Evolutionary conservation across 768 basidiomycete genomes (phyloP).

Genomic region (Saitozyma podzolica): DNA sequence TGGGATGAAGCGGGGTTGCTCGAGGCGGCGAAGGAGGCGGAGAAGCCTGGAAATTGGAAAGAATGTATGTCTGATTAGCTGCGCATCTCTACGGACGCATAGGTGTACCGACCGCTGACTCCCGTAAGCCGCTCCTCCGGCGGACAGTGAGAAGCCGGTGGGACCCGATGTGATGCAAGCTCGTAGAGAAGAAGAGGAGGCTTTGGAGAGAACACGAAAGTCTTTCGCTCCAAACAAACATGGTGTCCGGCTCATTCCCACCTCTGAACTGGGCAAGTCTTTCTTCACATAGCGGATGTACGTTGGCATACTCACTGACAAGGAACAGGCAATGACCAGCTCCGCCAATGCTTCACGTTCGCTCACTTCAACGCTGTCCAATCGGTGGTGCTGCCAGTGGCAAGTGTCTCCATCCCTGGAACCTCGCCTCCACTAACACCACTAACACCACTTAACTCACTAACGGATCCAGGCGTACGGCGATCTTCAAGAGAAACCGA

Average conservation of each 20-base stretch:
- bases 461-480: not conserved
- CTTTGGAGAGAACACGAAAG: not conserved
- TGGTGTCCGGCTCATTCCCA: conserved; percentile 42
- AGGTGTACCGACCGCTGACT: too few species aligned
- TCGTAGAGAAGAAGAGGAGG: conserved; percentile 7
- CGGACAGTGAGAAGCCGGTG: conserved; percentile 17
- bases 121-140: too few species aligned
- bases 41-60: too few species aligned
- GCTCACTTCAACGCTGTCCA: conserved; percentile 81
- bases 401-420: conserved; percentile 52
- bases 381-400: conserved; percentile 74
- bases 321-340: conserved; percentile 58
- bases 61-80: too few species aligned
- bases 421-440: not conserved
- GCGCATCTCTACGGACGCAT: too few species aligned
- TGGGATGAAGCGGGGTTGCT: too few species aligned
- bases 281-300: not conserved
- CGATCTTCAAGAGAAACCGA: too few species aligned
- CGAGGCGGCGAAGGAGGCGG: too few species aligned
- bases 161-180: conserved; percentile 17
- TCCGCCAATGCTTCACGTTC: conserved; percentile 57
- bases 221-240: not conserved
- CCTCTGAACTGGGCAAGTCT: conserved; percentile 52
- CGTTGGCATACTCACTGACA: conserved; percentile 59
- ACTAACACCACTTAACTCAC: not conserved